Base-by-base conservation (phyloP, 139 green algal genomes). In the Chlorella sorokiniana region DNA sequence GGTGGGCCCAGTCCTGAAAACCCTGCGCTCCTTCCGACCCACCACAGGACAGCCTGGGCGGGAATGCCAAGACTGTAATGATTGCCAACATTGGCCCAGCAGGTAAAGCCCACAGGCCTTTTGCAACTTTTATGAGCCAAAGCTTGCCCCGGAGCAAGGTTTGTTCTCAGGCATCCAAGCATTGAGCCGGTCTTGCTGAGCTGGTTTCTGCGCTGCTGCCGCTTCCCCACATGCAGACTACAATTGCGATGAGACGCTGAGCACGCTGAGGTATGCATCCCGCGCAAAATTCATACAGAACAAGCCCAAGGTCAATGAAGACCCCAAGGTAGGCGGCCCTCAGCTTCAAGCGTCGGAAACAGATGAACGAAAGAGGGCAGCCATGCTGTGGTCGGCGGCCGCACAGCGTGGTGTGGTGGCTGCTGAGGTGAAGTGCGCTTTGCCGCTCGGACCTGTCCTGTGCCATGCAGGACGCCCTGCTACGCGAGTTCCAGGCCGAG, bases 61-160 rank as follows among this genome's bases (percentile, higher is more conserved):
- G 96, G 76, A 99, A 98, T 90, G 90, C 84, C 78, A 88, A 94
- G 31, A 99, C 96, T 1, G 86, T 95, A 29, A 99, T 99, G 95
- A 94, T 99, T 52, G 96, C 96, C 10, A 97, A 94, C 79, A 93
- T 98, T 37, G 92, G 84, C 44, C 96, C 96, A 1, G 73, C 73
- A 79, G 73, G 73, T 79, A n/a, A 27, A 40, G 64, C 6, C 20
- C 0, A 29, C 25, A 40, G 37, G 23, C 3, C 8, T n/a, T 6
- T 37, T 40, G 61, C 61, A 41, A 31, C n/a, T n/a, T n/a, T n/a
- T n/a, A n/a, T n/a, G n/a, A n/a, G n/a, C n/a, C n/a, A n/a, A n/a
- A n/a, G n/a, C n/a, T n/a, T n/a, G n/a, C n/a, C n/a, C n/a, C n/a
- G n/a, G n/a, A n/a, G n/a, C n/a, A n/a, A n/a, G n/a, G n/a, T n/a